These are phyloP conservation scores for Plectosphaerella plurivora DNA, from an alignment of 2,329 filamentous ascomycete species.

Conservation along the genomic window DNA sequence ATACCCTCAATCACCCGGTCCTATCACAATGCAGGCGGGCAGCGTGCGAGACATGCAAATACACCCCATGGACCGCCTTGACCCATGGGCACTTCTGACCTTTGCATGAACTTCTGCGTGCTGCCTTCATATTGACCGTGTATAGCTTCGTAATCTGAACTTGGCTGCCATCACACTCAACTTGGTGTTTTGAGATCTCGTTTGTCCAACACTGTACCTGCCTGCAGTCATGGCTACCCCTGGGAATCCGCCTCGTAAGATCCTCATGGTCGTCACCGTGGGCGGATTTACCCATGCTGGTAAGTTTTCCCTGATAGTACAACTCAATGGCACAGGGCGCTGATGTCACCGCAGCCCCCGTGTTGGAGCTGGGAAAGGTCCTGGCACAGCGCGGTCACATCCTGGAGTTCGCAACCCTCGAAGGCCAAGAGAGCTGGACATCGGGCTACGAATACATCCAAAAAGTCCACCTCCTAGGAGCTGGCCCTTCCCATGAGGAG, in stretches of 20 bases:
- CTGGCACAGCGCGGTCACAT: background rate
- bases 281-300: constrained; percentile 31
- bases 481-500: constrained; percentile 17
- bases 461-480: constrained; percentile 16
- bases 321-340: constrained; percentile 29
- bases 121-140: no score
- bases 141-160: no score
- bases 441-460: background rate
- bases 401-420: background rate
- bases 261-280: constrained; percentile 27
- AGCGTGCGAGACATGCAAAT: no score
- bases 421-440: background rate
- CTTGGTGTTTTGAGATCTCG: no score
- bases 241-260: background rate
- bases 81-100: no score
- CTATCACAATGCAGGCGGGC: no score
- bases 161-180: no score
- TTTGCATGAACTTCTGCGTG: no score
- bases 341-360: constrained; percentile 23
- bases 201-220: no score
- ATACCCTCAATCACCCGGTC: no score
- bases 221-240: no score
- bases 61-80: background rate
- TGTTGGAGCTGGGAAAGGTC: constrained; percentile 5
- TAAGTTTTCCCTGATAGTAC: constrained; percentile 20